A percentile compares a stretch with the other conserved stretches of the same genome.
Evolutionary conservation across 495 filamentous ascomycete genomes (phyloP).

Genomic region (Antarctomyces pellizariae): DNA sequence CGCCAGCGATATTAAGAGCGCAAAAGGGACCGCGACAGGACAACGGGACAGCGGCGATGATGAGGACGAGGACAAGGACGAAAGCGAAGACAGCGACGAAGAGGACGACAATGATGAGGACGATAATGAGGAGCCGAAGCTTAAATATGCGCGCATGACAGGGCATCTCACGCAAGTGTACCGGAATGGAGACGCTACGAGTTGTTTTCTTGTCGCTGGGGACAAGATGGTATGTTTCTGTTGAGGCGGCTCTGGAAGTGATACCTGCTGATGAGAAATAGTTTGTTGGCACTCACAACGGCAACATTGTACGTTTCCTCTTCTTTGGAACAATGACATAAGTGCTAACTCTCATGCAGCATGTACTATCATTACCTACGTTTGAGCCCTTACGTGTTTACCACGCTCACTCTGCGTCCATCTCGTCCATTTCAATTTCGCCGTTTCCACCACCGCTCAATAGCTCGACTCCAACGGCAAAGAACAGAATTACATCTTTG

Average conservation of each 20-base stretch:
- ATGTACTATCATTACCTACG: conserved; percentile 61
- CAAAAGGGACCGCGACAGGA: too few relatives aligned
- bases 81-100: conserved; percentile 23
- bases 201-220: conserved; percentile 65
- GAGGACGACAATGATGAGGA: conserved; percentile 60
- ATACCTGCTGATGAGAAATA: conserved; percentile 14
- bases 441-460: conserved; percentile 62
- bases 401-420: conserved; percentile 74
- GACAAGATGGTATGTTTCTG: conserved; percentile 68
- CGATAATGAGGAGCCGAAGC: conserved; percentile 83
- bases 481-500: conserved; percentile 22
- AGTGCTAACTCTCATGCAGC: conserved; percentile 24
- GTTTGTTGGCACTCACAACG: conserved; percentile 91
- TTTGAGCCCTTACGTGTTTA: conserved; percentile 64
- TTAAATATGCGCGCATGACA: conserved; percentile 80
- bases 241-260: background rate
- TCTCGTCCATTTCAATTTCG: conserved; percentile 75
- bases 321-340: conserved; percentile 2
- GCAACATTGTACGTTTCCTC: conserved; percentile 59
- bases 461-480: conserved; percentile 26
- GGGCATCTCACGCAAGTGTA: conserved; percentile 59
- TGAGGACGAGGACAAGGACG: conserved; percentile 17
- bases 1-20: too few relatives aligned
- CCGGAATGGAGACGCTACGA: conserved; percentile 84
- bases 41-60: conserved; percentile 9